Percentiles rank a stretch among this genome's conserved stretches.
Evolutionary conservation across 2,329 filamentous ascomycete genomes (phyloP).

Genomic region (Lasiodiplodia hormozganensis): DNA sequence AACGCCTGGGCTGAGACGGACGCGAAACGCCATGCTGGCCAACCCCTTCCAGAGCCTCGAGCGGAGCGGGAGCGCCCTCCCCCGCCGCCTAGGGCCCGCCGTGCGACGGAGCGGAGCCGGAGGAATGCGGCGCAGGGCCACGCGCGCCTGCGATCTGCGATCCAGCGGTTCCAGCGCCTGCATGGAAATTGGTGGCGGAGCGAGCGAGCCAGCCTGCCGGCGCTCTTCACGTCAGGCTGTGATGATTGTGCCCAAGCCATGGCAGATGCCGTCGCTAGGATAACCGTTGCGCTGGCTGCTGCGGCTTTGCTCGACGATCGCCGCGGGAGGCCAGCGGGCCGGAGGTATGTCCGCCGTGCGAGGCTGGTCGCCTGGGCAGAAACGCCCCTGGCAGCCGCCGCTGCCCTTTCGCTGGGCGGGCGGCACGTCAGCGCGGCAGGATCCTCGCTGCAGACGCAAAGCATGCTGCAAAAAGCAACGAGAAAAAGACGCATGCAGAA

Average conservation of each 20-base stretch:
- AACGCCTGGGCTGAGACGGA: slow-evolving; percentile 22
- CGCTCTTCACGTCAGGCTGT: slow-evolving; percentile 18
- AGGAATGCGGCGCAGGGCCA: background rate
- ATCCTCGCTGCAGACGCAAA: slow-evolving; percentile 6
- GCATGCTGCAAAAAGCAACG: slow-evolving; percentile 15
- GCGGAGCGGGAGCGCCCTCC: slow-evolving; percentile 2
- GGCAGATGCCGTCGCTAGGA: slow-evolving; percentile 15
- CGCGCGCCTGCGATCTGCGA: slow-evolving; percentile 8
- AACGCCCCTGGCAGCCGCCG: background rate
- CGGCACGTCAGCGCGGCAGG: slow-evolving; percentile 19
- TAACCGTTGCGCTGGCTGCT: slow-evolving; percentile 12
- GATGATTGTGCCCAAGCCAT: background rate
- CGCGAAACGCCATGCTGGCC: slow-evolving; percentile 22
- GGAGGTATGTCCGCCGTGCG: slow-evolving; percentile 4
- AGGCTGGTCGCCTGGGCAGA: background rate
- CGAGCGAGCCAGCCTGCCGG: slow-evolving; percentile 1
- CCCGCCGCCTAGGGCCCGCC: background rate
- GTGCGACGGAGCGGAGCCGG: background rate
- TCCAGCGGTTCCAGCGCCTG: slow-evolving; percentile 3
- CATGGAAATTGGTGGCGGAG: slow-evolving; percentile 11
- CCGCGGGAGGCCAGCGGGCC: slow-evolving; percentile 5
- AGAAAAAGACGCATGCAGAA: background rate
- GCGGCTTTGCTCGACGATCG: background rate
- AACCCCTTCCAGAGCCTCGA: background rate
- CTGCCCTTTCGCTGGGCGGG: background rate